These are phyloP conservation scores for Xanthoconium purpureum DNA, from an alignment of 768 basidiomycete genomes.

Conservation along the genomic window DNA sequence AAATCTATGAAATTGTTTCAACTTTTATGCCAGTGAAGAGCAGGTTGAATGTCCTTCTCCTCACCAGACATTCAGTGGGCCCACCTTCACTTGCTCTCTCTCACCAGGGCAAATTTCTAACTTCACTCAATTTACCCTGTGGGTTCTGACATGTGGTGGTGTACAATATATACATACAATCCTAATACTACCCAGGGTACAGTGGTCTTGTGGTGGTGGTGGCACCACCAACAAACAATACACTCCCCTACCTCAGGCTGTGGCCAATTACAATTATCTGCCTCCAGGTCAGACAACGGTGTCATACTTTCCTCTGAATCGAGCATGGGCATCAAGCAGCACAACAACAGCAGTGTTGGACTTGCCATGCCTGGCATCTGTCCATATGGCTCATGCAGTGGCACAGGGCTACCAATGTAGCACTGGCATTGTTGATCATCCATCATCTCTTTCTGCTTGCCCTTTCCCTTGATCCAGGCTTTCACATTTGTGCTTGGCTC, in stretches of 20 bases:
- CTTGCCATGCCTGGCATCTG: slow-evolving; percentile 15
- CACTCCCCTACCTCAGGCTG: slow-evolving; percentile 33
- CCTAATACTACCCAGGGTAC: no score
- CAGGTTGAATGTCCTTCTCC: no score
- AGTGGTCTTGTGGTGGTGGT: slow-evolving; percentile 1
- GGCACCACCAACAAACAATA: slow-evolving; percentile 26
- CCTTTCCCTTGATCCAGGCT: neutral
- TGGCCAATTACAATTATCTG: slow-evolving; percentile 26
- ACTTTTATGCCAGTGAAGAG: no score
- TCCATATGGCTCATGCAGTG: slow-evolving; percentile 19
- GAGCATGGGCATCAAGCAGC: slow-evolving; percentile 4
- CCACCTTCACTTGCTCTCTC: no score
- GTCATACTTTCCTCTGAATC: slow-evolving; percentile 14
- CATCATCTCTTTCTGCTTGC: neutral
- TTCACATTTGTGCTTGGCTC: slow-evolving; percentile 12
- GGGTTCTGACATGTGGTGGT: no score
- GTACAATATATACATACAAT: no score
- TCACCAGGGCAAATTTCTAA: no score
- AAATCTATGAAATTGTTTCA: no score
- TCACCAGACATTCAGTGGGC: no score
- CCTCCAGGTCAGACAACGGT: slow-evolving; percentile 8
- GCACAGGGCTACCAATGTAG: slow-evolving; percentile 17
- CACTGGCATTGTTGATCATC: slow-evolving; percentile 3
- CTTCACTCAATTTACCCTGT: no score
- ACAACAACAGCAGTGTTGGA: slow-evolving; percentile 1